A percentile compares a stretch with the other conserved stretches of the same genome.
Evolutionary conservation across 2,329 filamentous ascomycete species (phyloP).

Genomic region (Geosmithia morbida): DNA sequence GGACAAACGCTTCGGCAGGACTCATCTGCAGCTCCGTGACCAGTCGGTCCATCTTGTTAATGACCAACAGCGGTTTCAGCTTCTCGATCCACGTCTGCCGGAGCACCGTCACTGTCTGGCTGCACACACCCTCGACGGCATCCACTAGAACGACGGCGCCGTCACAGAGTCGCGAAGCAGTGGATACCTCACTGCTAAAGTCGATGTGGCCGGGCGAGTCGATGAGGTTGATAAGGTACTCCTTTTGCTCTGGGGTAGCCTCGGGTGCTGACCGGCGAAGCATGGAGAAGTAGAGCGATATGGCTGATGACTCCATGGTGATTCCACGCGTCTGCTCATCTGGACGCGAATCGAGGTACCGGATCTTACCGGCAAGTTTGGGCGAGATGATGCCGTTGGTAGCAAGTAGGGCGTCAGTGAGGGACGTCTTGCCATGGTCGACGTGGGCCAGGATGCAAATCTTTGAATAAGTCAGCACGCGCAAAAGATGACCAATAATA

Average conservation of each 20-base stretch:
- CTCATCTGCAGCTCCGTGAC: constrained; percentile 93
- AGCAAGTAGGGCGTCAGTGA: constrained; percentile 89
- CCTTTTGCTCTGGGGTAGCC: constrained; percentile 56
- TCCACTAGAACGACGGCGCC: constrained; percentile 91
- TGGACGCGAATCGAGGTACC: constrained; percentile 89
- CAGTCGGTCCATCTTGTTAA: constrained; percentile 96
- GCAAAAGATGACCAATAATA: not conserved
- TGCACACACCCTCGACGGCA: constrained; percentile 95
- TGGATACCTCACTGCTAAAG: constrained; percentile 96
- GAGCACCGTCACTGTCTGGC: constrained; percentile 92
- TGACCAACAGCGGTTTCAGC: constrained; percentile 82
- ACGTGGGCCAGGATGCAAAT: constrained; percentile 95
- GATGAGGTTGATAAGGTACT: constrained; percentile 94
- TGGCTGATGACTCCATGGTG: constrained; percentile 99
- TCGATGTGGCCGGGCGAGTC: constrained; percentile 94
- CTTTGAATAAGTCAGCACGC: constrained; percentile 21
- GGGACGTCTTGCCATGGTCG: constrained; percentile 95
- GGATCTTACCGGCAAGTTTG: constrained; percentile 93
- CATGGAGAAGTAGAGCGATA: constrained; percentile 92
- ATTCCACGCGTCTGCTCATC: constrained; percentile 95
- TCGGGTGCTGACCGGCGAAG: constrained; percentile 58
- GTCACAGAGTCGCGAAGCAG: constrained; percentile 85
- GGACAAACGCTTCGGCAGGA: constrained; percentile 74
- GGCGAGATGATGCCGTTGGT: constrained; percentile 99
- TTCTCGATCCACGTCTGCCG: constrained; percentile 94